Evolutionary conservation across 306 rosid species (phyloP), one percentile per base, ranked within the genome.

Genomic region (Inga laurina): DNA sequence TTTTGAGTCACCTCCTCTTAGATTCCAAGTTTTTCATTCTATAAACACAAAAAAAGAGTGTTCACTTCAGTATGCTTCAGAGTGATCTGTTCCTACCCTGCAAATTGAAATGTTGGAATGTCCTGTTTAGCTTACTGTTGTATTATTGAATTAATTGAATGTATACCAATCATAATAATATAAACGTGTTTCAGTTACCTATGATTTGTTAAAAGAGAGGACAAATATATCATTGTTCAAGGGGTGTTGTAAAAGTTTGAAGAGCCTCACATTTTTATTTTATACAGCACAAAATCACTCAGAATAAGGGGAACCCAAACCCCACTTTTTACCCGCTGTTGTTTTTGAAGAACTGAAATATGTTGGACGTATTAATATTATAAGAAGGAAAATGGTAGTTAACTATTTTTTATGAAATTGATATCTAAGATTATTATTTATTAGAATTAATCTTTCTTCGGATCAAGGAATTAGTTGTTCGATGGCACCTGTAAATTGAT

Each of bases 1-100:
- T 43, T 85, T 77, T 85, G 81, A 87, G 75, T 85, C 62, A 48
- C 79, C 74, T 46, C 78, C 59, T 72, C 2, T n/a, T 45, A 45
- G n/a, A 44, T 44, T 72, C 37, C 22, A 22, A 72, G 51, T 45
- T 43, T 24, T 44, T 3, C 34, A 24, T 45, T 72, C 76, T 45
- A 59, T 72, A 27, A 24, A 46, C 73, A 64, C 79, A 45, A 10
- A 61, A 61, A 65, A 21, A 22, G 51, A 57, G 68, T 67, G 32
- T 79, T 84, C 75, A 15, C 77, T 43, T 48, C 44, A 7, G 19
- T 27, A 46, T 45, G 41, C 49, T 72, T 72, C 59, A 14, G 12
- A 45, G 19, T 72, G 59, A 70, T 70, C 52, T 72, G 24, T 59
- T 59, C 66, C 30, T 10, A 10, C 10, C n/a, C n/a, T 12, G 21